Conservation (phyloP, 2,329 filamentous ascomycete species). For the Fusarium metavorans region DNA sequence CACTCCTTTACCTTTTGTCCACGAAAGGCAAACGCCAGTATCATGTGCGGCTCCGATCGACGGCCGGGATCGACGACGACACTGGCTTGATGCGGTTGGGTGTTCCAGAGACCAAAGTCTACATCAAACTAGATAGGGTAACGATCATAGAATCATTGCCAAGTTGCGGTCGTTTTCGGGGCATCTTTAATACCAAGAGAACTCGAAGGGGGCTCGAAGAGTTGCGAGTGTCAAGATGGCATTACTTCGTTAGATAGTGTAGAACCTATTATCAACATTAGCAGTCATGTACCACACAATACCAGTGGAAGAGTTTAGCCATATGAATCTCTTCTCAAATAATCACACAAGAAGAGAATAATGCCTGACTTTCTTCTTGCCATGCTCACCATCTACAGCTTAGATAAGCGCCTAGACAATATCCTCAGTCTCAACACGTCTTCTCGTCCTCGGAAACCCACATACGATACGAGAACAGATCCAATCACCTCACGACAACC, state of each 20-base stretch:
- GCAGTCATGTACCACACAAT: neutral
- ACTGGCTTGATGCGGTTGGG: neutral
- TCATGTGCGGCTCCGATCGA: neutral
- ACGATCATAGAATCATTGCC: neutral
- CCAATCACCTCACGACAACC: constrained; percentile 7
- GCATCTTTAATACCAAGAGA: neutral
- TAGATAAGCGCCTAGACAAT: neutral
- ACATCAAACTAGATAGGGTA: neutral
- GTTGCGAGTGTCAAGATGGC: neutral
- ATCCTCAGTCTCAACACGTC: neutral
- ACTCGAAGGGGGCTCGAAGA: neutral
- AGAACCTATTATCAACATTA: neutral
- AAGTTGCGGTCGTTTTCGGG: neutral
- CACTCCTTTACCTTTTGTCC: constrained; percentile 16
- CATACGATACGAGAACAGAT: neutral
- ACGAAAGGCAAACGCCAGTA: constrained; percentile 19
- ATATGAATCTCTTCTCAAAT: neutral
- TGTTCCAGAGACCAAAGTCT: neutral
- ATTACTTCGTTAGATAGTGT: neutral
- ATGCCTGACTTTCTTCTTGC: neutral
- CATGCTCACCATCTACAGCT: neutral
- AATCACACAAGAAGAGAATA: neutral
- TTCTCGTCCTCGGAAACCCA: neutral
- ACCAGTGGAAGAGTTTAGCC: neutral
- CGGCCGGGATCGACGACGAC: neutral